phyloP scores from a whole-genome alignment of 2,329 filamentous ascomycete genomes.

The Botrytis fabae region DNA sequence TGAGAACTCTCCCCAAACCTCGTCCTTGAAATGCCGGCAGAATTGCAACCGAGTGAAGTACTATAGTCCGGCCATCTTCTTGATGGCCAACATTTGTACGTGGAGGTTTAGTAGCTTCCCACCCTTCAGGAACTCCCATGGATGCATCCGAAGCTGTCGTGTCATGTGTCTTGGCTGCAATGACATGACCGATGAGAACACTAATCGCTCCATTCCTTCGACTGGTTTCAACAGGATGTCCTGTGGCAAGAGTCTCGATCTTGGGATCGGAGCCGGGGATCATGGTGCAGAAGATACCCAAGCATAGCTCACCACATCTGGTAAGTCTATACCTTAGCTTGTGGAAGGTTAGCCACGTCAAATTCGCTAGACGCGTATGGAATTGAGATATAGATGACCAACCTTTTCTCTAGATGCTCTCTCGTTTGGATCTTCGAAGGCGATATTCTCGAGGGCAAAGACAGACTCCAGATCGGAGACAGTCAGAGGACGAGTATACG shows the following conservation, averaged over 20 bases:
- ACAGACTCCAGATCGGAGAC: slow-evolving; percentile 63
- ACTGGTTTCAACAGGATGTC: slow-evolving; percentile 60
- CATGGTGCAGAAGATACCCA: slow-evolving; percentile 76
- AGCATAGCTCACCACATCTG: slow-evolving; percentile 71
- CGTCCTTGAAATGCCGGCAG: slow-evolving; percentile 72
- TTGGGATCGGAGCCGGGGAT: slow-evolving; percentile 50
- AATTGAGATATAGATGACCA: slow-evolving; percentile 29
- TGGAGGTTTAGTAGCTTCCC: slow-evolving; percentile 52
- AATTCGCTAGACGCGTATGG: slow-evolving; percentile 3
- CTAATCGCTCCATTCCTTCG: slow-evolving; percentile 55
- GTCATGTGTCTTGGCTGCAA: slow-evolving; percentile 69
- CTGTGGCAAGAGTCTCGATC: slow-evolving; percentile 54
- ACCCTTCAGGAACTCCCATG: slow-evolving; percentile 72
- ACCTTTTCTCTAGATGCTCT: slow-evolving; percentile 57
- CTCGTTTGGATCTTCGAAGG: slow-evolving; percentile 52
- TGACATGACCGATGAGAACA: slow-evolving; percentile 74
- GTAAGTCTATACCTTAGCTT: slow-evolving; percentile 73
- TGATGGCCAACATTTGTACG: slow-evolving; percentile 64
- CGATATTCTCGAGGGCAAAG: slow-evolving; percentile 55
- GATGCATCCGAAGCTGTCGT: slow-evolving; percentile 68
- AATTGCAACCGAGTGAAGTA: slow-evolving; percentile 80
- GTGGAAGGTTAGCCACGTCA: slow-evolving; percentile 42
- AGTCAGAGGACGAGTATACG: slow-evolving; percentile 73
- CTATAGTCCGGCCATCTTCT: slow-evolving; percentile 71
- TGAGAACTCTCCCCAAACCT: slow-evolving; percentile 70